These are phyloP conservation scores for Schizophyllum commune DNA, from an alignment of 1,284 basidiomycete species.

Conservation along the genomic window DNA sequence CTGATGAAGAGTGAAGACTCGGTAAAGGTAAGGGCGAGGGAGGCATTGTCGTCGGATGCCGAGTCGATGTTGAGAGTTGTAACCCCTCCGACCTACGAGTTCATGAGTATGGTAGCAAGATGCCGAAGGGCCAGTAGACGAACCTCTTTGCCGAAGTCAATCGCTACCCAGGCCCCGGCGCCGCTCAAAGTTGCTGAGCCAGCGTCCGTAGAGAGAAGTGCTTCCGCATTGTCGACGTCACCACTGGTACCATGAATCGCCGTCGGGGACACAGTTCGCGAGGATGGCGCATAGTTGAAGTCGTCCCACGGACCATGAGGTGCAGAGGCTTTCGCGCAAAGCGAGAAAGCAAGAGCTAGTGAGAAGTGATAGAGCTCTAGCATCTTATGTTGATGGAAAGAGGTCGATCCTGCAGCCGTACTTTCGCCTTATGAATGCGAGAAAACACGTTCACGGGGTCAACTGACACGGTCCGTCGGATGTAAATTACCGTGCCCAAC, in stretches of 20 bases:
- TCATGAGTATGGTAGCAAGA: background rate
- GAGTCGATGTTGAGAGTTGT: constrained; percentile 30
- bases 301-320: constrained; percentile 38
- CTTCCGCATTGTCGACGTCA: constrained; percentile 21
- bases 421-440: background rate
- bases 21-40: constrained; percentile 37
- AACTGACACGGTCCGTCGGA: background rate
- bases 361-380: background rate
- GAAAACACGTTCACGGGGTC: background rate
- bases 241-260: constrained; percentile 27
- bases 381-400: background rate
- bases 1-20: constrained; percentile 41
- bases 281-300: constrained; percentile 38
- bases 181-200: constrained; percentile 25
- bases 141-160: constrained; percentile 43
- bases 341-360: background rate
- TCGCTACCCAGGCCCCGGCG: constrained; percentile 33
- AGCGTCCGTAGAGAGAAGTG: constrained; percentile 19
- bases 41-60: constrained; percentile 13
- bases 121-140: constrained; percentile 1
- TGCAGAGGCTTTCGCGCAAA: constrained; percentile 13
- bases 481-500: no score
- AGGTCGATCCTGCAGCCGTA: background rate
- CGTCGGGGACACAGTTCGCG: constrained; percentile 29
- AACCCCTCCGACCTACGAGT: constrained; percentile 35